These are phyloP conservation scores for Penicillium paneum DNA, from an alignment of 2,329 filamentous ascomycete species.

Conservation along the genomic window DNA sequence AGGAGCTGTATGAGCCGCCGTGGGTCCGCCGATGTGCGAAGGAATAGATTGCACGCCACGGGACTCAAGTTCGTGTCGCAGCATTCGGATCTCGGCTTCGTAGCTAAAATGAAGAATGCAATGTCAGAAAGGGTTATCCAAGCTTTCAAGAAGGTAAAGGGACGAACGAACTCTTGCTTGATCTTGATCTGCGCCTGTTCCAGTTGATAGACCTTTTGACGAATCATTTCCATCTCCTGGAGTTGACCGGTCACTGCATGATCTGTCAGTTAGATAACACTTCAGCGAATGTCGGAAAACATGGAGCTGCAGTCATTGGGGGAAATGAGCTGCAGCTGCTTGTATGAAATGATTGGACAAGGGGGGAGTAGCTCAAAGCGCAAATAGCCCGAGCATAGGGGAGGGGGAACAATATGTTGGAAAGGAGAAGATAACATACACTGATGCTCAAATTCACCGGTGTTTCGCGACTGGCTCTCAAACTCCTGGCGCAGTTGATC, in stretches of 20 bases:
- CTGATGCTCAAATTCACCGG: constrained; percentile 86
- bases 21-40: constrained; percentile 62
- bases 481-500: constrained; percentile 90
- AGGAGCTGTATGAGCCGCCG: constrained; percentile 73
- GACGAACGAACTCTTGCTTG: constrained; percentile 75
- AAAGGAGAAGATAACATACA: constrained; percentile 59
- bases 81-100: constrained; percentile 80
- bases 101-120: constrained; percentile 59
- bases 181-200: constrained; percentile 85
- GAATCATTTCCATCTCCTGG: constrained; percentile 90
- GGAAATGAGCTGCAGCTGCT: constrained; percentile 7
- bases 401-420: not conserved
- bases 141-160: not conserved
- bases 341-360: constrained; percentile 1
- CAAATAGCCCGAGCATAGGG: not conserved
- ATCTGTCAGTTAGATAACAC: constrained; percentile 29
- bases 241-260: constrained; percentile 78
- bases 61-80: constrained; percentile 82
- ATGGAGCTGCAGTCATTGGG: constrained; percentile 11
- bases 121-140: not conserved
- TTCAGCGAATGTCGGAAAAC: constrained; percentile 20
- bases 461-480: constrained; percentile 75
- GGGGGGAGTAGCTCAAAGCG: not conserved
- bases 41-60: constrained; percentile 62
- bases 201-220: constrained; percentile 88